These are phyloP conservation scores for Chlorella sp. DNA, from an alignment of 139 green algal species.

Conservation along the genomic window DNA sequence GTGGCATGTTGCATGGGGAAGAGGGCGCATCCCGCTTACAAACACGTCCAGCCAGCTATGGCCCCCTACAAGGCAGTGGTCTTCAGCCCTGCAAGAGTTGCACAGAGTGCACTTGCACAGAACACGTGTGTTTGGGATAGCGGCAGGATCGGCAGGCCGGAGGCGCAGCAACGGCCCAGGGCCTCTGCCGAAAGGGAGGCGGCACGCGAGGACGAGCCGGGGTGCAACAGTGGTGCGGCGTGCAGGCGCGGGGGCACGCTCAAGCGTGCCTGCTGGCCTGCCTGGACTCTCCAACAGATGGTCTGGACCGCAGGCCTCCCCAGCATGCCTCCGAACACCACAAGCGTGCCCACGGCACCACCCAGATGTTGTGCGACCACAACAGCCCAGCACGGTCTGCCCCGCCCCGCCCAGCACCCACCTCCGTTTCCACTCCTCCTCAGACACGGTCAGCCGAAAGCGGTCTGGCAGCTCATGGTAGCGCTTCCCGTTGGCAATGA, in stretches of 20 bases:
- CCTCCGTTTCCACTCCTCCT: slow-evolving; percentile 47
- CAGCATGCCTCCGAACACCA: no score
- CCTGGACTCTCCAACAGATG: neutral
- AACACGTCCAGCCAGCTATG: slow-evolving; percentile 63
- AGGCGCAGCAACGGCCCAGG: neutral
- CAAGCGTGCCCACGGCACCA: no score
- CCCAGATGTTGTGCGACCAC: neutral
- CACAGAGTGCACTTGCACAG: neutral
- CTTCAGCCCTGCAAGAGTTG: slow-evolving; percentile 73
- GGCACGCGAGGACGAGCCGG: no score
- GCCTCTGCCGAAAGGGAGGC: no score
- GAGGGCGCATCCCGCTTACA: no score
- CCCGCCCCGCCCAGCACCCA: neutral
- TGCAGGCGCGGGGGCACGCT: neutral
- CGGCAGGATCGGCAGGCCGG: neutral
- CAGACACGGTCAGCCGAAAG: slow-evolving; percentile 53
- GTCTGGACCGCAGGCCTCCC: neutral
- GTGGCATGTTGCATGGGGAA: neutral
- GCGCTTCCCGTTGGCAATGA: slow-evolving; percentile 58
- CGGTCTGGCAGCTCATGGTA: slow-evolving; percentile 80
- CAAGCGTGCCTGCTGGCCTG: neutral
- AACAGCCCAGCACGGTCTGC: slow-evolving; percentile 45
- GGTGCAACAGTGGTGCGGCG: no score
- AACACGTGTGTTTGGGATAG: neutral
- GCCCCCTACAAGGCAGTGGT: slow-evolving; percentile 82